Base-by-base conservation (phyloP, 78 protist genomes). In the Planoprotostelium fungivorum region DNA sequence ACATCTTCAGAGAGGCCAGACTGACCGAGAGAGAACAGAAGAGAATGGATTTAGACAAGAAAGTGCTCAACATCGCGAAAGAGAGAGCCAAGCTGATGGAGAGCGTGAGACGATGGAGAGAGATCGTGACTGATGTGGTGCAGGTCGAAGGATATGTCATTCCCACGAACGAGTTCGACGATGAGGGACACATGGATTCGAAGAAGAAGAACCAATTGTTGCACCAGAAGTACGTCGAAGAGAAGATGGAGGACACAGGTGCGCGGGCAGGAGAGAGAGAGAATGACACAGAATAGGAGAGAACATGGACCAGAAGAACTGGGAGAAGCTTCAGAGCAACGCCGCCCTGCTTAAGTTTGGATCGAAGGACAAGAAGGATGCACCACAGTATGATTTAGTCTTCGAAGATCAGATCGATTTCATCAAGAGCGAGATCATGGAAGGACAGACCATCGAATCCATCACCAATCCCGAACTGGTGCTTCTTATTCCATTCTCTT, bases 331-430 rank as follows among this genome's bases (percentile, higher is more conserved):
- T 84, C 96, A 94, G 88, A 29, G 92, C 87, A 87, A 84, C 36
- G 29, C 84, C 0, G 93, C 95, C 34, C 87, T 36, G 36, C 31
- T 85, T 28, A 38, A 84, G 38, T 38, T 83, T 29, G 96, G 95
- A 9, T 51, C 92, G 1, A 31, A 16, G 1, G 95, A 90, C 51
- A 10, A 38, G 37, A n/a, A 63, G 38, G 73, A 89, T 25, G 29
- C 36, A 34, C 84, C 73, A 36, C 91, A 92, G 37, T 95, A 95
- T 63, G 95, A 92, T 5, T 89, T 86, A 84, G 95, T 94, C 34
- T 84, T 93, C 10, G 98, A 96, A 0, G 98, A 97, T 37, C 97
- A 95, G 89, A 94, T 97, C 36, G 94, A 91, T 31, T 96, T 97
- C 85, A 86, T 97, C 0, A 35, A 63, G 25, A 93, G 90, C 28